Evolutionary conservation across 305 asterid species (phyloP), one percentile per base, ranked within the genome.

Genomic region (Fraxinus floribunda): DNA sequence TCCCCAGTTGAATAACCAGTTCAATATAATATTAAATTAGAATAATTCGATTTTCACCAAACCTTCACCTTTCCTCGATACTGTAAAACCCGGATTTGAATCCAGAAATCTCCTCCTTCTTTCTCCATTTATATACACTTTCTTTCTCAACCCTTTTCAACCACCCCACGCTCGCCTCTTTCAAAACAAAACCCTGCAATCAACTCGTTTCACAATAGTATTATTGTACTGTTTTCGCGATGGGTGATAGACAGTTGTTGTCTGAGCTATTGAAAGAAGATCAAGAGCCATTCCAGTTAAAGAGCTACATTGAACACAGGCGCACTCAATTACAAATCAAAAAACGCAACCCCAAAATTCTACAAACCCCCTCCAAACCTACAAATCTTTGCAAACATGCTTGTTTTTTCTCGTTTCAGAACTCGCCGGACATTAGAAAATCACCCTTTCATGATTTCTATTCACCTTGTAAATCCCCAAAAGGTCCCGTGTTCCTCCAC

Each of bases 231-330:
- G 5, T 36, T 29, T 8, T 66, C 5, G 82, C 84, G 55, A 88
- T 85, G 90, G 87, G 87, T 77, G 83, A 82, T 16, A 86, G 89
- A 83, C 90, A 86, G 83, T 81, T 91, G 83, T 81, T 91, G 84
- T 95, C 89, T 80, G 98, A 95, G 88, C 91, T 94, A 2, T 88
- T 95, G 7, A 82, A 85, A 81, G 91, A 95, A 74, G 95, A 94
- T 76, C 99, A 95, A 76, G 97, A 95, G 52, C 98, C 99, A 0
- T 95, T 95, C 68, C 94, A 85, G 4, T 89, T 95, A n/a, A 89
- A 89, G 73, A 85, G 9, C 57, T 89, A 91, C 94, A 92, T 95
- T 66, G 84, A 92, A 2, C 94, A 93, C 29, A 84, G 84, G 30
- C 92, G 88, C 44, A 86, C 87, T 72, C 92, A 85, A 39, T 72